Percentiles rank a stretch among this genome's conserved stretches.
phyloP scores from a whole-genome alignment of 2,329 filamentous ascomycete species.

The Neonectria magnoliae region DNA sequence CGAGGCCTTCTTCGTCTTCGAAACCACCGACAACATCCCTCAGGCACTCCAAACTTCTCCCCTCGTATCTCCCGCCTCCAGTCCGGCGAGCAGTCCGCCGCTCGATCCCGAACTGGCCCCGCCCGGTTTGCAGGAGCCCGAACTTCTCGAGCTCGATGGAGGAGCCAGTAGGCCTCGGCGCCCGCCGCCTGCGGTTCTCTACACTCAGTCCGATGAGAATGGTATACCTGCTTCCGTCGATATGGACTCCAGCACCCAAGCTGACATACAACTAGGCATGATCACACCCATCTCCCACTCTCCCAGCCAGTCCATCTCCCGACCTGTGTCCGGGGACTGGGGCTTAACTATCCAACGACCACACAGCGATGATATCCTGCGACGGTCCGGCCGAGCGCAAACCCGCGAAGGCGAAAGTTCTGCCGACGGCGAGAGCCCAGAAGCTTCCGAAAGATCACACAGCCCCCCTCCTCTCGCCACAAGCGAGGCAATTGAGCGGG shows the following conservation, averaged over 20 bases:
- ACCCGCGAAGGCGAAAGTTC: slow-evolving; percentile 50
- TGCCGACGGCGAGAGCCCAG: slow-evolving; percentile 50
- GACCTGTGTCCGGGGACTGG: slow-evolving; percentile 63
- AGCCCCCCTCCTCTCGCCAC: slow-evolving; percentile 80
- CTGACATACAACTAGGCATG: slow-evolving; percentile 47
- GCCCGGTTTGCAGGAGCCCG: slow-evolving; percentile 70
- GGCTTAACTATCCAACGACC: slow-evolving; percentile 55
- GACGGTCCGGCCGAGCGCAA: slow-evolving; percentile 54
- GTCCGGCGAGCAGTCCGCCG: slow-evolving; percentile 87
- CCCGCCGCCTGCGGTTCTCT: slow-evolving; percentile 57
- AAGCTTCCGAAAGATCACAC: slow-evolving; percentile 68
- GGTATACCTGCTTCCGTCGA: slow-evolving; percentile 39
- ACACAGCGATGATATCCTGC: slow-evolving; percentile 66
- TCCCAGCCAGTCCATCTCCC: slow-evolving; percentile 58
- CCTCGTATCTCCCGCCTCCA: slow-evolving; percentile 87
- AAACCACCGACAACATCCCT: slow-evolving; percentile 92
- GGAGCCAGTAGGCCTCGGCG: slow-evolving; percentile 49
- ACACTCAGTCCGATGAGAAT: slow-evolving; percentile 41
- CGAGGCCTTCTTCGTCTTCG: slow-evolving; percentile 98
- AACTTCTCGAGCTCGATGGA: slow-evolving; percentile 73
- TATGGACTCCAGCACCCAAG: neutral
- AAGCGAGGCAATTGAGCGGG: slow-evolving; percentile 82
- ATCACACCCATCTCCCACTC: slow-evolving; percentile 65
- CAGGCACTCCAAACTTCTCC: slow-evolving; percentile 94
- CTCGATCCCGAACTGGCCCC: slow-evolving; percentile 53